Evolutionary conservation across 768 basidiomycete species (phyloP).

Genomic region (Hydnum rufescens): DNA sequence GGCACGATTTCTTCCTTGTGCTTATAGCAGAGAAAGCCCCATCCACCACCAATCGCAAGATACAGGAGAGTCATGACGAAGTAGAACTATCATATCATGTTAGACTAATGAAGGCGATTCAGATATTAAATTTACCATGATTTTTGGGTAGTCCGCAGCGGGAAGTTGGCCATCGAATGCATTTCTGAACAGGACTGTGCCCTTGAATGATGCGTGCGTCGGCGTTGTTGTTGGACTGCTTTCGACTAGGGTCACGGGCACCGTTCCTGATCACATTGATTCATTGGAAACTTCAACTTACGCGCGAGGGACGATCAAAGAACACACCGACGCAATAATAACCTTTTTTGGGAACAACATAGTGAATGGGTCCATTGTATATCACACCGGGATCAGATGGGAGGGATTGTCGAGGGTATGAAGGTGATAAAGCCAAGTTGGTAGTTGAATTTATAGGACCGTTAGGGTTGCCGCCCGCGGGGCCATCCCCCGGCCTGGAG

Average conservation of each 20-base stretch:
- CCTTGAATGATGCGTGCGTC: slow-evolving; percentile 59
- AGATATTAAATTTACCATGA: slow-evolving; percentile 48
- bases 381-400: slow-evolving; percentile 16
- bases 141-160: slow-evolving; percentile 93
- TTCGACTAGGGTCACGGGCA: slow-evolving; percentile 69
- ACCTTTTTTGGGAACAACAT: slow-evolving; percentile 67
- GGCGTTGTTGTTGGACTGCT: slow-evolving; percentile 23
- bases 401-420: not conserved
- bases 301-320: slow-evolving; percentile 2
- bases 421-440: slow-evolving; percentile 21
- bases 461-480: slow-evolving; percentile 31
- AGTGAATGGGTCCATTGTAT: slow-evolving; percentile 56
- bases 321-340: slow-evolving; percentile 86
- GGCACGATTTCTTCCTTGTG: slow-evolving; percentile 71
- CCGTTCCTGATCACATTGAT: slow-evolving; percentile 32
- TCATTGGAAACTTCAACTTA: not conserved
- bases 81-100: slow-evolving; percentile 50
- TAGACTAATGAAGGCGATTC: no score
- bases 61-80: slow-evolving; percentile 71
- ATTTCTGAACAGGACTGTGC: slow-evolving; percentile 70
- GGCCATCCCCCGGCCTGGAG: no score
- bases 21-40: slow-evolving; percentile 71
- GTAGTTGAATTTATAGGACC: slow-evolving; percentile 19
- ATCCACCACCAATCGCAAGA: slow-evolving; percentile 38
- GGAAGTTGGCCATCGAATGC: slow-evolving; percentile 74